phyloP scores from a whole-genome alignment of 2,329 filamentous ascomycete genomes.

The Ophiostoma sp. region DNA sequence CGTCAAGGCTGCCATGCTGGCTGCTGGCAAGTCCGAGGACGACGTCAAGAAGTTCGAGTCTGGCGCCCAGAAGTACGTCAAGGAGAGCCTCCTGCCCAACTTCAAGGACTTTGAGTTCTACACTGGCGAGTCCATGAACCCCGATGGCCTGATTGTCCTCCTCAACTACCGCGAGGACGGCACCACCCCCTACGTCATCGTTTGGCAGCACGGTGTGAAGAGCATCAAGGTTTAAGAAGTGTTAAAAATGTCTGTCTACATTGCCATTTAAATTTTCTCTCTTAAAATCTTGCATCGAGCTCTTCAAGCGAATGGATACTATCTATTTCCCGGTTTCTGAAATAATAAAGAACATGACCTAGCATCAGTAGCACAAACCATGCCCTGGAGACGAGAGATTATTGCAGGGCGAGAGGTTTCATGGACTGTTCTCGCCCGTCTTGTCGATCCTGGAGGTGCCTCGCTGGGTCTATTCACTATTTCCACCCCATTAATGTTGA shows the following conservation, averaged over 20 bases:
- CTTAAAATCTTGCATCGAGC: not conserved
- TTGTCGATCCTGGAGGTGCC: slow-evolving; percentile 8
- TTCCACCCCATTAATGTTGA: not conserved
- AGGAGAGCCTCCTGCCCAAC: slow-evolving; percentile 72
- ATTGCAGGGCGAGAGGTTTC: slow-evolving; percentile 15
- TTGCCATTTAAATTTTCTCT: not conserved
- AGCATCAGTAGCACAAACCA: not conserved
- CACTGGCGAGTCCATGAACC: slow-evolving; percentile 86
- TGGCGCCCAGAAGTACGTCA: slow-evolving; percentile 67
- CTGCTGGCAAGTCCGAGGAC: slow-evolving; percentile 52
- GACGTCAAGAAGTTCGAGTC: slow-evolving; percentile 74
- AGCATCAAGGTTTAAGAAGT: slow-evolving; percentile 80
- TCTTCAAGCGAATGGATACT: not conserved
- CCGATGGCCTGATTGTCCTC: slow-evolving; percentile 88
- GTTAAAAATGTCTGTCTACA: not conserved
- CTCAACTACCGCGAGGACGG: slow-evolving; percentile 98
- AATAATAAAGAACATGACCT: slow-evolving; percentile 2
- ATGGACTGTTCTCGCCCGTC: slow-evolving; percentile 15
- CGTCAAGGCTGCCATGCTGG: slow-evolving; percentile 66
- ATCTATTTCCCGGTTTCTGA: not conserved
- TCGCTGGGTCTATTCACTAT: not conserved
- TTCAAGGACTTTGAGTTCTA: slow-evolving; percentile 97
- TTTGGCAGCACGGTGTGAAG: slow-evolving; percentile 92
- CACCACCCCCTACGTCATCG: slow-evolving; percentile 76
- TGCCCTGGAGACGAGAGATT: slow-evolving; percentile 8